Evolutionary conservation across 331 rosid species (phyloP), one percentile per base, ranked within the genome.

Genomic region (Malus hybrid): DNA sequence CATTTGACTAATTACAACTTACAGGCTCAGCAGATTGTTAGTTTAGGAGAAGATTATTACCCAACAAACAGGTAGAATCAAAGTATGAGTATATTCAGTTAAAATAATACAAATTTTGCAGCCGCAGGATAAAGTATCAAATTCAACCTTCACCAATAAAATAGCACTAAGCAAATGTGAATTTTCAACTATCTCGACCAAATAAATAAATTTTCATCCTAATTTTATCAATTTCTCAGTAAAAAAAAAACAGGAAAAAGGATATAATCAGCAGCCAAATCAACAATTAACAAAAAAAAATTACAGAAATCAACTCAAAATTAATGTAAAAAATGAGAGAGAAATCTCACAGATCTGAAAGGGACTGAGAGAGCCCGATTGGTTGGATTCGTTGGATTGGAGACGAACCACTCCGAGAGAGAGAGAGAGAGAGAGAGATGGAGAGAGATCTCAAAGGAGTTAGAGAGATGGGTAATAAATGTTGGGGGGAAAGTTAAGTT

Each of bases 261-360:
- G 44, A 52, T 15, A 20, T 32, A 28, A 42, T 42, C 5, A 36
- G 46, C 28, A 70, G 4, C 30, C 50, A 33, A 63, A 6, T 33
- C 12, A 32, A 42, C 8, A 5, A 39, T 39, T 36, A 24, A 39
- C 55, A 50, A 28, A 58, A 28, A 28, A 30, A 73, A 72, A 39
- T 10, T 8, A 46, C 46, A 55, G 29, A 11, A 4, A 65, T 55
- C 10, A 78, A 56, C 26, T n/a, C 46, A 39, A 39, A 39, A 39
- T 39, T 39, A 39, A 0, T 39, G 46, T 39, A 24, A 29, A 39
- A 13, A 24, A 7, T 52, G 60, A 50, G n/a, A 29, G 36, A 52
- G 76, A 32, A 80, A 64, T 10, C 79, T 73, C 63, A 77, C 83
- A 57, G 89, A 86, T 86, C 86, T 62, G 76, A 68, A 36, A 61